Percentiles rank a stretch among this genome's conserved stretches.
These are phyloP conservation scores for Periconia macrospinosa DNA, from an alignment of 2,329 filamentous ascomycete genomes.

Conservation along the genomic window DNA sequence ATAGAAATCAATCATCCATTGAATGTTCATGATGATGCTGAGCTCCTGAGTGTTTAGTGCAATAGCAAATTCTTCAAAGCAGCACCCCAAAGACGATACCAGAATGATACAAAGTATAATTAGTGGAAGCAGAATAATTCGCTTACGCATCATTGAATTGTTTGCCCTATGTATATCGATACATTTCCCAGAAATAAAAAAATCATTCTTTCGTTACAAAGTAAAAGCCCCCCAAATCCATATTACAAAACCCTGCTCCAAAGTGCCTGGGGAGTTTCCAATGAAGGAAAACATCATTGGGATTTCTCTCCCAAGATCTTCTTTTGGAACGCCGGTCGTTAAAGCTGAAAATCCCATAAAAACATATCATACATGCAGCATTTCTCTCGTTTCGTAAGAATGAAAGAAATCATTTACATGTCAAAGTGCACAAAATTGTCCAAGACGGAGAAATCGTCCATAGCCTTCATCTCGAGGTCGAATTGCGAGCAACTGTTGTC, in stretches of 20 bases:
- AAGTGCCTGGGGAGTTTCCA: neutral
- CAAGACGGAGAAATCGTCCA: conserved; percentile 36
- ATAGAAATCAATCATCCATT: too few species aligned
- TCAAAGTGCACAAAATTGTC: conserved; percentile 42
- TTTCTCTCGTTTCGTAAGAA: neutral
- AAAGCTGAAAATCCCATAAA: neutral
- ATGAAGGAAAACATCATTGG: neutral
- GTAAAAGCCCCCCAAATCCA: neutral
- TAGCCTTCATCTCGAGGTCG: conserved; percentile 43
- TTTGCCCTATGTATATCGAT: neutral
- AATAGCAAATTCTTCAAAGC: too few species aligned
- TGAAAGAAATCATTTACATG: conserved; percentile 20
- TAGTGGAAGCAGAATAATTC: too few species aligned
- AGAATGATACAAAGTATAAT: too few species aligned
- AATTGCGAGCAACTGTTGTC: conserved; percentile 40
- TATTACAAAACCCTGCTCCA: neutral
- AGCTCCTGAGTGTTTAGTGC: too few species aligned
- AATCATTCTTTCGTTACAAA: neutral
- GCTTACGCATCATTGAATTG: too few species aligned
- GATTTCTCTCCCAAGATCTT: neutral
- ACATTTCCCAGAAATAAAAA: neutral
- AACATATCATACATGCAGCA: neutral
- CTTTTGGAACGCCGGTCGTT: neutral
- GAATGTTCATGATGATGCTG: too few species aligned
- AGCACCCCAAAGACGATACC: too few species aligned